A percentile compares a stretch with the other conserved stretches of the same genome.
Evolutionary conservation across 2,329 filamentous ascomycete species (phyloP).

Genomic region (Fusarium graminum): DNA sequence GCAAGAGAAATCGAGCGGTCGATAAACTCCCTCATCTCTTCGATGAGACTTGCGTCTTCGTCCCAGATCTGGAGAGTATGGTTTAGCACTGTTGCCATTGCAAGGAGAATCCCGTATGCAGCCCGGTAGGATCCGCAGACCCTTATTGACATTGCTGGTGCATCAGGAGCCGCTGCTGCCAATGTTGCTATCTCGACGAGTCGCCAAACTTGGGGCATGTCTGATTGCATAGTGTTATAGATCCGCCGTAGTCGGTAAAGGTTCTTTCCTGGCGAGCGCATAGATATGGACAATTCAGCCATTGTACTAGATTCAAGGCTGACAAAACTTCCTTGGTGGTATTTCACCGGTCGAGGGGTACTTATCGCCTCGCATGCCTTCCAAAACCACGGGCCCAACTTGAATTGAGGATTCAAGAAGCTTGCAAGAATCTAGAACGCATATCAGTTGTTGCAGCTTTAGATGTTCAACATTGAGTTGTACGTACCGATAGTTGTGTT

Average conservation of each 20-base stretch:
- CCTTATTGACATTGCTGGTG: constrained; percentile 2
- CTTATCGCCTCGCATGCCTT: constrained; percentile 26
- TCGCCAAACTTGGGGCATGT: constrained; percentile 27
- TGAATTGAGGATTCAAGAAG: constrained; percentile 36
- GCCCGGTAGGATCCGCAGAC: constrained; percentile 17
- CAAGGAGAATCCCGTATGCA: constrained; percentile 32
- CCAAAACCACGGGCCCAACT: constrained; percentile 44
- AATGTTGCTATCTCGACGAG: constrained; percentile 9
- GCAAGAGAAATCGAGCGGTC: constrained; percentile 35
- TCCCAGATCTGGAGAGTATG: constrained; percentile 29
- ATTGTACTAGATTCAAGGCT: constrained; percentile 32
- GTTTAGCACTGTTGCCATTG: constrained; percentile 28
- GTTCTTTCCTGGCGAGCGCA: constrained; percentile 29
- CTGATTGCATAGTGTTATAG: constrained; percentile 30
- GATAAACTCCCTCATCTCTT: constrained; percentile 14
- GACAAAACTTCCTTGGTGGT: constrained; percentile 33
- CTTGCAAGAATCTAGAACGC: constrained; percentile 23
- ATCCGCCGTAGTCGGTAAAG: constrained; percentile 26
- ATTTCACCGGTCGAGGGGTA: constrained; percentile 28
- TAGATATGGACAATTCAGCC: constrained; percentile 23
- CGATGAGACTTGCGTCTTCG: not conserved
- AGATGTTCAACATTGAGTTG: fast-evolving
- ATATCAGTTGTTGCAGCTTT: not conserved
- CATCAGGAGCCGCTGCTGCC: constrained; percentile 7
- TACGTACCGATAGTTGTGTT: constrained; percentile 34